Evolutionary conservation across 2,329 filamentous ascomycete genomes (phyloP).

Genomic region (Pseudogymnoascus sp.): DNA sequence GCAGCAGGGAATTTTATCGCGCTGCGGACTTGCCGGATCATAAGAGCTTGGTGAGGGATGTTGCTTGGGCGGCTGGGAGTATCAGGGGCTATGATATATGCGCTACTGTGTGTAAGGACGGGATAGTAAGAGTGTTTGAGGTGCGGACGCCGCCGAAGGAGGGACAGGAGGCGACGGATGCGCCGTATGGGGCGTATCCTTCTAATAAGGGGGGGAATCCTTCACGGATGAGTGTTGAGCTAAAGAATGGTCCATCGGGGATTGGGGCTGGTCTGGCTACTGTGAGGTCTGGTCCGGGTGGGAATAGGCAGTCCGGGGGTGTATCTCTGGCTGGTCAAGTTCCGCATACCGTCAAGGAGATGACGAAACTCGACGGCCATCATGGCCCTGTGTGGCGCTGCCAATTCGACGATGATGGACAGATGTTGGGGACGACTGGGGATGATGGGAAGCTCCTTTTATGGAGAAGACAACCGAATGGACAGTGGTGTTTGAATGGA

Average conservation of each 20-base stretch:
- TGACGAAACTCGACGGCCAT: conserved; percentile 61
- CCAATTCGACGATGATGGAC: conserved; percentile 63
- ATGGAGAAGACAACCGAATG: conserved; percentile 54
- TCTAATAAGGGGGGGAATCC: conserved; percentile 24
- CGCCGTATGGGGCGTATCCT: conserved; percentile 29
- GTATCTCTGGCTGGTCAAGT: conserved; percentile 57
- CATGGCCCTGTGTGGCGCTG: conserved; percentile 70
- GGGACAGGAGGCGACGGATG: conserved; percentile 36
- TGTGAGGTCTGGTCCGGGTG: conserved; percentile 33
- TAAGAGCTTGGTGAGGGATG: conserved; percentile 71
- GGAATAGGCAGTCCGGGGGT: conserved; percentile 41
- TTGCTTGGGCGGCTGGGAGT: conserved; percentile 88
- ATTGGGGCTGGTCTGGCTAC: conserved; percentile 48
- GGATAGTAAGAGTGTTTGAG: conserved; percentile 82
- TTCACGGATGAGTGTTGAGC: not conserved
- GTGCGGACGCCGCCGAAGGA: conserved; percentile 55
- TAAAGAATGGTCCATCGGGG: conserved; percentile 39
- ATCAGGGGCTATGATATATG: conserved; percentile 85
- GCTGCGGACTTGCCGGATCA: conserved; percentile 72
- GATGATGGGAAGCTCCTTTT: conserved; percentile 65
- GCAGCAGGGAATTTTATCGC: conserved; percentile 74
- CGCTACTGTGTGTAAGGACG: conserved; percentile 89
- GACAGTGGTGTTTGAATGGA: conserved; percentile 53
- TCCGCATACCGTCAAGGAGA: conserved; percentile 54
- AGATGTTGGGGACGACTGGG: conserved; percentile 68